Percentiles rank a stretch among this genome's conserved stretches.
Conservation (phyloP, 768 basidiomycete species). For the Porphyrellus cyaneotinctus region DNA sequence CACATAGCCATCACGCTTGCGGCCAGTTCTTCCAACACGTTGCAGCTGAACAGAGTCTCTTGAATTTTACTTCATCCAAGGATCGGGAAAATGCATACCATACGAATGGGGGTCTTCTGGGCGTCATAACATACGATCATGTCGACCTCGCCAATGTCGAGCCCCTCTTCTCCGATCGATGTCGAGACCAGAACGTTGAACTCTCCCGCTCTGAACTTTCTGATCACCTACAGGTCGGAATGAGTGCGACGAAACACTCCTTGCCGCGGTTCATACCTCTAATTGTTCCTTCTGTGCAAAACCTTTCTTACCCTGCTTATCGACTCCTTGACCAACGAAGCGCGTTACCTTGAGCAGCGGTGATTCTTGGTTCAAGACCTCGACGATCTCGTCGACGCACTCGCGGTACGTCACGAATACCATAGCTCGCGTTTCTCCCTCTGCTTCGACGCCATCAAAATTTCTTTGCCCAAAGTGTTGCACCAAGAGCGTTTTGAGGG, state of each 20-base stretch:
- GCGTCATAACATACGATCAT: conserved; percentile 95
- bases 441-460: conserved; percentile 40
- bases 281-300: conserved; percentile 89
- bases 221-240: conserved; percentile 58
- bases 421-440: conserved; percentile 68
- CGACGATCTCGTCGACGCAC: conserved; percentile 88
- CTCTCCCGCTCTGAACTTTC: conserved; percentile 80
- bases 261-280: conserved; percentile 49
- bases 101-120: conserved; percentile 92
- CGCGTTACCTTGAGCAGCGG: conserved; percentile 78
- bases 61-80: background rate
- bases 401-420: conserved; percentile 91
- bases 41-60: conserved; percentile 60
- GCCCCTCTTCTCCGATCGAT: conserved; percentile 95
- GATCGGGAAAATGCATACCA: conserved; percentile 52
- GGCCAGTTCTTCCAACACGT: conserved; percentile 92
- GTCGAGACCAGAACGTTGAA: conserved; percentile 94
- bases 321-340: conserved; percentile 88
- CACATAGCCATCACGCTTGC: conserved; percentile 85
- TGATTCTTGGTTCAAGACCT: conserved; percentile 65
- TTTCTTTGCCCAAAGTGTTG: conserved; percentile 60
- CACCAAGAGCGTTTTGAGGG: conserved; percentile 65
- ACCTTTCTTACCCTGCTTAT: conserved; percentile 84
- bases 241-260: conserved; percentile 6
- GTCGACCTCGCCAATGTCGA: conserved; percentile 98